These are phyloP conservation scores for Monosporascus sp. DNA, from an alignment of 2,329 filamentous ascomycete species.

Conservation along the genomic window DNA sequence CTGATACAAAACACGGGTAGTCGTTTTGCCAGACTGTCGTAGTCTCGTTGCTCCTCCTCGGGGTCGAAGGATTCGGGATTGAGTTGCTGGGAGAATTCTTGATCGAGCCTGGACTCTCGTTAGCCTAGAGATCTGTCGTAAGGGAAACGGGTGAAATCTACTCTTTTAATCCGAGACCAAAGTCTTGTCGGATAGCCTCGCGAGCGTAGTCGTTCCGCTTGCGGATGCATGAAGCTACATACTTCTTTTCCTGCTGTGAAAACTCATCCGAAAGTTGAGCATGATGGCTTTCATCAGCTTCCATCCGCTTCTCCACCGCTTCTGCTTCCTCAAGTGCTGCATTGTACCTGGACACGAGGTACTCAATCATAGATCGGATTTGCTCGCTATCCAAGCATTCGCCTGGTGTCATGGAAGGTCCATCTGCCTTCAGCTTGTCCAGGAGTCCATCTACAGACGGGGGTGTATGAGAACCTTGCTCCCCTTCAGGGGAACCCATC, in stretches of 20 bases:
- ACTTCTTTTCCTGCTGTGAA: slow-evolving; percentile 12
- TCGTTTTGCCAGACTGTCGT: slow-evolving; percentile 44
- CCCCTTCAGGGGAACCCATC: slow-evolving; percentile 1
- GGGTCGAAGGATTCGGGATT: slow-evolving; percentile 49
- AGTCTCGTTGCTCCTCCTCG: slow-evolving; percentile 45
- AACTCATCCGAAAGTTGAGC: slow-evolving; percentile 19
- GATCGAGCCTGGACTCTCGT: slow-evolving; percentile 36
- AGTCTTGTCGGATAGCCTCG: slow-evolving; percentile 47
- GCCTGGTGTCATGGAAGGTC: slow-evolving; percentile 17
- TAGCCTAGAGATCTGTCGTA: background rate
- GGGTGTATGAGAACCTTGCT: slow-evolving; percentile 1
- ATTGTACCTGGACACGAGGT: slow-evolving; percentile 3
- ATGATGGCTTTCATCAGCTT: slow-evolving; percentile 30
- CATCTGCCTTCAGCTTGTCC: slow-evolving; percentile 5
- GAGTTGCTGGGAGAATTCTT: slow-evolving; percentile 42
- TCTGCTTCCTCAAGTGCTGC: slow-evolving; percentile 2
- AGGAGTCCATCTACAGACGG: slow-evolving; percentile 7
- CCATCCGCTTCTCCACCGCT: slow-evolving; percentile 2
- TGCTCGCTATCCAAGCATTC: slow-evolving; percentile 6
- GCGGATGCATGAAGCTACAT: slow-evolving; percentile 36
- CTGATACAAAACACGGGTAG: slow-evolving; percentile 61
- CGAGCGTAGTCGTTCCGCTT: slow-evolving; percentile 50
- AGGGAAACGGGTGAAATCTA: slow-evolving; percentile 8
- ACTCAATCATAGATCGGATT: slow-evolving; percentile 7
- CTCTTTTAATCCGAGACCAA: slow-evolving; percentile 52